A percentile compares a stretch with the other conserved stretches of the same genome.
Conservation (phyloP, 2,329 filamentous ascomycete genomes). For the Calonectria hongkongensis region DNA sequence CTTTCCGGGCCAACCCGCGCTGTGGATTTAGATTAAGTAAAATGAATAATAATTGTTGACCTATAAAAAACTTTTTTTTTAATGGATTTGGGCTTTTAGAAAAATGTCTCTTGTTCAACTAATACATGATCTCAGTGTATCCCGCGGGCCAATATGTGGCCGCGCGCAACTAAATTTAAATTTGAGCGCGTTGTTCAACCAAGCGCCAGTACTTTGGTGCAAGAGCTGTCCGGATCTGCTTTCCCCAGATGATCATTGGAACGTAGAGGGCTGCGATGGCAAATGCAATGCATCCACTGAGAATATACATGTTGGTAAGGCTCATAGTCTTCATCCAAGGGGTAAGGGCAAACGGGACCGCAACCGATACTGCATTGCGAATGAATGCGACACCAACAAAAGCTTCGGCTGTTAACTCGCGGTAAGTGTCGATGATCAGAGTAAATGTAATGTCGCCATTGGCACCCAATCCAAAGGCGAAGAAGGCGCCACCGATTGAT, state of each 20-base stretch:
- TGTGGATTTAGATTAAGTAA: slow-evolving; percentile 19
- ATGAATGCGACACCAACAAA: slow-evolving; percentile 59
- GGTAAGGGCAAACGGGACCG: slow-evolving; percentile 54
- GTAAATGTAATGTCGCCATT: slow-evolving; percentile 61
- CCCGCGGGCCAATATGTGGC: no score
- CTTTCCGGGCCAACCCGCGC: slow-evolving; percentile 41
- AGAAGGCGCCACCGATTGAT: slow-evolving; percentile 60
- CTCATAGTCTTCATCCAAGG: slow-evolving; percentile 59
- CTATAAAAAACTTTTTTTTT: no score
- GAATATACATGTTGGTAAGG: slow-evolving; percentile 55
- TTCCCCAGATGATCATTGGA: slow-evolving; percentile 58
- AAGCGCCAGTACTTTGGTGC: slow-evolving; percentile 52
- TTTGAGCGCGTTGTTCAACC: slow-evolving; percentile 44
- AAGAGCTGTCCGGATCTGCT: slow-evolving; percentile 51
- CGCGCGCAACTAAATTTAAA: slow-evolving; percentile 23
- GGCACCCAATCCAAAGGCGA: slow-evolving; percentile 62
- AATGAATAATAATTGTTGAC: not conserved
- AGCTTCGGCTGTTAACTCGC: slow-evolving; percentile 53
- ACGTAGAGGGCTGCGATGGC: slow-evolving; percentile 51
- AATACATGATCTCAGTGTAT: not conserved
- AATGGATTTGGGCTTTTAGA: no score
- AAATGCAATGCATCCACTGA: slow-evolving; percentile 51
- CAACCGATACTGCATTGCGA: slow-evolving; percentile 57
- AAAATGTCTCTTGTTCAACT: not conserved
- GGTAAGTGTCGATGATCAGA: slow-evolving; percentile 61